These are phyloP conservation scores for Fragilaria crotonensis DNA, from an alignment of 108 stramenopile genomes.

Conservation along the genomic window DNA sequence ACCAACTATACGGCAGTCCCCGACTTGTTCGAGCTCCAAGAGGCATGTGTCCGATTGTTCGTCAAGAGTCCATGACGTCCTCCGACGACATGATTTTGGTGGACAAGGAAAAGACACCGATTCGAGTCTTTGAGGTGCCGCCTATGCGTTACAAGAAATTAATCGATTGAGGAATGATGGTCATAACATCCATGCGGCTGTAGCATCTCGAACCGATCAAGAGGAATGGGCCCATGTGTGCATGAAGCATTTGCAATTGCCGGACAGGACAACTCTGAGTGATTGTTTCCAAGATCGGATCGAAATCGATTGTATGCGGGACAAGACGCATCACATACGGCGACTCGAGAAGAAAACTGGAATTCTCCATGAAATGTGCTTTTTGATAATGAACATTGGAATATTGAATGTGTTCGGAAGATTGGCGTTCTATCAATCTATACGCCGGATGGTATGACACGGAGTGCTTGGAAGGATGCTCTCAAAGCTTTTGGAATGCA, in stretches of 20 bases:
- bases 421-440: slow-evolving; percentile 73
- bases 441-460: slow-evolving; percentile 65
- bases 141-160: slow-evolving; percentile 48
- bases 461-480: slow-evolving; percentile 48
- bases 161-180: slow-evolving; percentile 20
- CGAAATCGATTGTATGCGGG: slow-evolving; percentile 42
- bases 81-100: not conserved
- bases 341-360: slow-evolving; percentile 49
- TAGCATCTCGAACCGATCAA: slow-evolving; percentile 72
- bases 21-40: not conserved
- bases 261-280: slow-evolving; percentile 31
- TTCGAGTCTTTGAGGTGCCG: slow-evolving; percentile 41
- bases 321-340: slow-evolving; percentile 60
- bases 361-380: slow-evolving; percentile 74
- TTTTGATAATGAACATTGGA: slow-evolving; percentile 86
- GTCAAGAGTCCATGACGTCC: not conserved
- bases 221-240: slow-evolving; percentile 60
- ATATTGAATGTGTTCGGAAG: slow-evolving; percentile 33
- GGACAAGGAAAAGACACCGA: slow-evolving; percentile 9
- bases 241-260: slow-evolving; percentile 48
- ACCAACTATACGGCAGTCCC: slow-evolving; percentile 30
- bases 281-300: slow-evolving; percentile 43
- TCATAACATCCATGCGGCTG: slow-evolving; percentile 44
- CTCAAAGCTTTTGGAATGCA: slow-evolving; percentile 38
- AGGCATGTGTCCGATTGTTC: not conserved